Conservation (phyloP, 768 basidiomycete species). For the Imleria badia region DNA sequence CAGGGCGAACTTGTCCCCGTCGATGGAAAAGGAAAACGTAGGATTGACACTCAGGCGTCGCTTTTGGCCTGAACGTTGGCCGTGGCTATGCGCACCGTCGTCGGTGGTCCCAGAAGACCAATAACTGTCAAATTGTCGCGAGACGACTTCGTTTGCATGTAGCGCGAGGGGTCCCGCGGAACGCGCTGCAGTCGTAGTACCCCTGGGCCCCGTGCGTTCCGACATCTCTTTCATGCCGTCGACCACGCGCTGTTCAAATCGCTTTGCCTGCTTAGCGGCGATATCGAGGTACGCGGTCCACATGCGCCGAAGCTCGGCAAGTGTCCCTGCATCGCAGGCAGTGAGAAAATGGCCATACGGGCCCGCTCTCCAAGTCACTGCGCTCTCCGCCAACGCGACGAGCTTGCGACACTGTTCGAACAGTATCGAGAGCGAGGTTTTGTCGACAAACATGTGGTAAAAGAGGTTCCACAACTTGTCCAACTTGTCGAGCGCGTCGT, state of each 20-base stretch:
- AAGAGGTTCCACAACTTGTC: constrained; percentile 26
- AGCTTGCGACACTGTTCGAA: constrained; percentile 29
- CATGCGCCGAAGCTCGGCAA: constrained; percentile 15
- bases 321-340: constrained; percentile 21
- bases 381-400: constrained; percentile 13
- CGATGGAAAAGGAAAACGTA: constrained; percentile 29
- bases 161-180: constrained; percentile 27
- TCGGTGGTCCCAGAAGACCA: constrained; percentile 25
- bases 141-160: neutral
- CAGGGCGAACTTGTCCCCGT: constrained; percentile 24
- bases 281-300: constrained; percentile 23
- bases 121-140: constrained; percentile 20
- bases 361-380: constrained; percentile 22
- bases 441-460: constrained; percentile 27
- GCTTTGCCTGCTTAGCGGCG: constrained; percentile 7
- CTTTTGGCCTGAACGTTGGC: neutral
- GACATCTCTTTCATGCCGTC: constrained; percentile 11
- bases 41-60: constrained; percentile 21
- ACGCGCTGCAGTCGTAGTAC: constrained; percentile 16
- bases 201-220: neutral
- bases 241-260: constrained; percentile 9
- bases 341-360: constrained; percentile 27
- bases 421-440: constrained; percentile 16
- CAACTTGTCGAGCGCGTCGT: constrained; percentile 5
- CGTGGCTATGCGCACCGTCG: neutral